Evolutionary conservation across 306 rosid species (phyloP).

Genomic region (Prinsepia uniflora): DNA sequence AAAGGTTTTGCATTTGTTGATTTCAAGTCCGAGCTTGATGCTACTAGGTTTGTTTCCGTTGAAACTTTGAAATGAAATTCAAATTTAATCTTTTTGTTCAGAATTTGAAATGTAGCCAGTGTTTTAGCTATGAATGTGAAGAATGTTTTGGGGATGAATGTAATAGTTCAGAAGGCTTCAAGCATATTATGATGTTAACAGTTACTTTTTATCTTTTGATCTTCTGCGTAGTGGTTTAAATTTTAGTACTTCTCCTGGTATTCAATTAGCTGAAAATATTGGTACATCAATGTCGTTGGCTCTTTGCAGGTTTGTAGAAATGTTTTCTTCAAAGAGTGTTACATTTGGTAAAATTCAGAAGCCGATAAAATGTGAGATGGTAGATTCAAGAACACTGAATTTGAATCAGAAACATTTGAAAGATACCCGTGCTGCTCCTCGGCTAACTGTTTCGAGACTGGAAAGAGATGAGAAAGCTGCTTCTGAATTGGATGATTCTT

Average conservation of each 20-base stretch:
- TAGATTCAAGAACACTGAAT: constrained; percentile 31
- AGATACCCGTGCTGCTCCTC: constrained; percentile 17
- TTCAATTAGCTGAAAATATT: constrained; percentile 12
- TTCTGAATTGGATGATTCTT: constrained; percentile 17
- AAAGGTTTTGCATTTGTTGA: constrained; percentile 85
- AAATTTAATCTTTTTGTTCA: background rate
- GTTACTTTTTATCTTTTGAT: background rate
- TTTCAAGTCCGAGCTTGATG: constrained; percentile 60
- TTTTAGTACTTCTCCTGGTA: background rate
- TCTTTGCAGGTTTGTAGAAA: constrained; percentile 52
- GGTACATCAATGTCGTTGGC: constrained; percentile 10
- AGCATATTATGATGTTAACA: background rate
- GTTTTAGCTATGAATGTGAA: background rate
- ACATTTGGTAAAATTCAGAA: constrained; percentile 75
- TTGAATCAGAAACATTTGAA: constrained; percentile 24
- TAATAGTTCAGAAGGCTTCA: background rate
- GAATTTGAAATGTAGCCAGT: too few relatives aligned
- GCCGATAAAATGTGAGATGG: constrained; percentile 66
- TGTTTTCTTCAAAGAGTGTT: constrained; percentile 48
- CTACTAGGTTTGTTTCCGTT: constrained; percentile 46
- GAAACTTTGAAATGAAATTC: background rate
- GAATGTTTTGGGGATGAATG: too few relatives aligned
- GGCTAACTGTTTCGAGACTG: constrained; percentile 14
- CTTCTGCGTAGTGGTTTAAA: background rate
- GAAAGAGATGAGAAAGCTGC: constrained; percentile 30